phyloP scores from a whole-genome alignment of 495 filamentous ascomycete genomes.

The Hypoxylon cercidicola region DNA sequence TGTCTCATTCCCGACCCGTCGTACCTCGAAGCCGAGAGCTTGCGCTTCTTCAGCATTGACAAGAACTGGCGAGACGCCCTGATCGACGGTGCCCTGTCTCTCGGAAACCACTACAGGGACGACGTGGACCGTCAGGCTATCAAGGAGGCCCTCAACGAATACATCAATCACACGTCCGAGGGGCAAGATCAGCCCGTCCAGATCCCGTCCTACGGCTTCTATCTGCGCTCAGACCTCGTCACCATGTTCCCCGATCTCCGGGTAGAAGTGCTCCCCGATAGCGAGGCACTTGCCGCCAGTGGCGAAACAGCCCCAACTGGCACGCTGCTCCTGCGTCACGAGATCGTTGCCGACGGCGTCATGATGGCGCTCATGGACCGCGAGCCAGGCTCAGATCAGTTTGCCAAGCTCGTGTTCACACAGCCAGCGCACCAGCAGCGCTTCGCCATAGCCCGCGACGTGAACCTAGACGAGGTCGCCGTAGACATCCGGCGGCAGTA shows the following conservation, averaged over 20 bases:
- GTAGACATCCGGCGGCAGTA: slow-evolving; percentile 27
- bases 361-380: slow-evolving; percentile 44
- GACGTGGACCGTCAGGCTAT: slow-evolving; percentile 47
- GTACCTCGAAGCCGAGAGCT: slow-evolving; percentile 50
- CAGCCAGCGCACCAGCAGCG: slow-evolving; percentile 51
- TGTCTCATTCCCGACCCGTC: slow-evolving; percentile 54
- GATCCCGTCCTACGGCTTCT: slow-evolving; percentile 47
- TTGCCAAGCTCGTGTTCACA: slow-evolving; percentile 33
- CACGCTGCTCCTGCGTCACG: slow-evolving; percentile 32
- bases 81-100: slow-evolving; percentile 59
- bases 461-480: slow-evolving; percentile 10
- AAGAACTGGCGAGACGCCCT: slow-evolving; percentile 55
- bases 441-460: slow-evolving; percentile 37
- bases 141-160: slow-evolving; percentile 48
- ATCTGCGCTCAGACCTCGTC: slow-evolving; percentile 39
- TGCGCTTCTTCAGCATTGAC: slow-evolving; percentile 63
- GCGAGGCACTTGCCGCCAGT: slow-evolving; percentile 1
- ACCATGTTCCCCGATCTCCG: slow-evolving; percentile 45
- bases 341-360: slow-evolving; percentile 34
- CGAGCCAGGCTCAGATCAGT: slow-evolving; percentile 24
- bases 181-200: slow-evolving; percentile 22
- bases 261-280: slow-evolving; percentile 17
- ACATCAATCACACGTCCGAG: slow-evolving; percentile 24
- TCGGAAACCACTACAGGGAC: slow-evolving; percentile 53
- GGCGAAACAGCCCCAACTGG: slow-evolving; percentile 4